Base-by-base conservation (phyloP, 1,139 yeast species). In the Petasospora fabianii region DNA sequence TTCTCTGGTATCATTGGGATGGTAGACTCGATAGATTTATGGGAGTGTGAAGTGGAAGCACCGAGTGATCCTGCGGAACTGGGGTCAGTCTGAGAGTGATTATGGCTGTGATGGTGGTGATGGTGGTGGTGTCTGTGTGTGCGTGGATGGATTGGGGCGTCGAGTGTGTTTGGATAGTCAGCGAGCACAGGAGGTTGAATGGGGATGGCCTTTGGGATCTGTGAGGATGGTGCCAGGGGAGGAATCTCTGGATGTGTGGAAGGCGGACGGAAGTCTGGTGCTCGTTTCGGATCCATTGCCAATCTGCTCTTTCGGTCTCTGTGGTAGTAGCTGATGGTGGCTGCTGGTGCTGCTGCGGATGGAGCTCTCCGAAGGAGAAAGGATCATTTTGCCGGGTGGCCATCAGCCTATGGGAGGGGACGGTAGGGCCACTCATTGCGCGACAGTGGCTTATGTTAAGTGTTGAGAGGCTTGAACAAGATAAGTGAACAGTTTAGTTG, bases 231-330 rank as follows among this genome's bases (percentile, higher is more conserved):
- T 4, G 86, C 85, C 31, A 73, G 64, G 5, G 88, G 77, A 28
- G 77, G 47, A 69, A 63, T 77, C 43, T 77, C 73, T 34, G 75
- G 69, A 11, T 38, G 43, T 13, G 46, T 39, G 15, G 84, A 76
- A 0, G 88, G 86, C 8, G 90, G 88, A 35, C 76, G 73, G 59
- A 83, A 84, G 58, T 82, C 76, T 22, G 92, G 90, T 51, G 83
- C 92, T 63, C 78, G 75, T 6, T 85, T 81, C 22, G 94, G 94
- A 57, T 84, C 94, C 94, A 84, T 83, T 31, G 27, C 12, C 17
- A 4, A 6, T 6, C 26, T 22, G 10, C 26, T 22, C 22, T 20
- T 20, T 20, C 10, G 22, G 6, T 20, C 22, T 6, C 10, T 20
- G 6, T 20, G 22, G 10, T 20, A 20, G 22, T 20, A n/a, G n/a